These are phyloP conservation scores for Scedosporium dehoogii DNA, from an alignment of 2,329 filamentous ascomycete species.

Conservation along the genomic window DNA sequence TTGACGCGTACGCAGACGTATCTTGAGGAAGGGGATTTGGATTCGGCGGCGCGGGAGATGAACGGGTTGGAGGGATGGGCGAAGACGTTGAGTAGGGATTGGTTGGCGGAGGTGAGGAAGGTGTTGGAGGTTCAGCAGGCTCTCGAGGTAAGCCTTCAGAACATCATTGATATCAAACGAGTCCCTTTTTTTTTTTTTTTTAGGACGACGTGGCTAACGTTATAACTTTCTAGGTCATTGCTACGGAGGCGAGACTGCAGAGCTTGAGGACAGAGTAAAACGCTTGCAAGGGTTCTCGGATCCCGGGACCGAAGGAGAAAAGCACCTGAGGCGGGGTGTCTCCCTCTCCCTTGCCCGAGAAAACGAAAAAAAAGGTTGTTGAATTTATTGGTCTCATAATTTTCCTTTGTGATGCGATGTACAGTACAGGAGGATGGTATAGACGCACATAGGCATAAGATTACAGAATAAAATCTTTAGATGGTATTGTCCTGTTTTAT, in stretches of 20 bases:
- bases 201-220: slow-evolving; percentile 15
- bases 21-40: slow-evolving; percentile 86
- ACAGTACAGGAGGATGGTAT: slow-evolving; percentile 5
- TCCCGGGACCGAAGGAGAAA: neutral
- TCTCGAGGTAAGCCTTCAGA: slow-evolving; percentile 56
- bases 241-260: slow-evolving; percentile 80
- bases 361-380: neutral
- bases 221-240: slow-evolving; percentile 55
- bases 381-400: slow-evolving; percentile 9
- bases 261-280: slow-evolving; percentile 73
- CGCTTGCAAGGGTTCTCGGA: neutral
- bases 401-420: slow-evolving; percentile 25
- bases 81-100: slow-evolving; percentile 88
- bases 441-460: slow-evolving; percentile 4
- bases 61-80: slow-evolving; percentile 90
- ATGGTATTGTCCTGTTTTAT: neutral
- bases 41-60: slow-evolving; percentile 88
- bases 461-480: neutral
- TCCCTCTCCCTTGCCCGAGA: neutral
- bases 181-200: slow-evolving; percentile 2
- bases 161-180: neutral
- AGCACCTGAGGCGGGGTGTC: neutral
- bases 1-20: slow-evolving; percentile 80
- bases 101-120: slow-evolving; percentile 82
- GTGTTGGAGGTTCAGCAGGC: slow-evolving; percentile 94